These are phyloP conservation scores for Rosa multiflora DNA, from an alignment of 306 rosid genomes.

Conservation along the genomic window DNA sequence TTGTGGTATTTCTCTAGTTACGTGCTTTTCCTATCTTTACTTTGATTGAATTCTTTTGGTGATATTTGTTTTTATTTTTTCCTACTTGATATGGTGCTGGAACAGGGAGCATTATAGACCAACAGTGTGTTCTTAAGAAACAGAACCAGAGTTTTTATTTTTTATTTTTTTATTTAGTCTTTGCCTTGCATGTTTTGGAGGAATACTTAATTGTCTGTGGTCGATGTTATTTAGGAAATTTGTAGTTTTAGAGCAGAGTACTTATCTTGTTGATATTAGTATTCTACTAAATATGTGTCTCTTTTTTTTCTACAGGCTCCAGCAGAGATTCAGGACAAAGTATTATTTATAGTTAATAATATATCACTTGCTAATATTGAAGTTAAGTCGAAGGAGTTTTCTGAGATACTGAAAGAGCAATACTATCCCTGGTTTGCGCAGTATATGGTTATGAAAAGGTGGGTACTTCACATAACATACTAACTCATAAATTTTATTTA, in stretches of 20 bases:
- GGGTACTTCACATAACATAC: neutral
- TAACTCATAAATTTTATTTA: too few species aligned
- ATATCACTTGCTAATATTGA: conserved; percentile 72
- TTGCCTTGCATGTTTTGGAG: neutral
- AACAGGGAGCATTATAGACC: neutral
- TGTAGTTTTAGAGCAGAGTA: neutral
- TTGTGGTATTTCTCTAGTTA: neutral
- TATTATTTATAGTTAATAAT: conserved; percentile 89
- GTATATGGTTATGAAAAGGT: conserved; percentile 99
- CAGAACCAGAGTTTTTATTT: neutral
- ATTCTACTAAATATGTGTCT: conserved; percentile 14
- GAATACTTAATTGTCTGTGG: neutral
- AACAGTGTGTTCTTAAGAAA: neutral
- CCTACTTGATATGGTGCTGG: neutral
- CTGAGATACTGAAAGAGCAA: conserved; percentile 77
- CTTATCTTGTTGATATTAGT: neutral
- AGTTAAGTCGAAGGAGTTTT: conserved; percentile 70
- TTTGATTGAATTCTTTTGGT: neutral
- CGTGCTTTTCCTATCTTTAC: neutral
- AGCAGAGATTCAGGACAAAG: conserved; percentile 92
- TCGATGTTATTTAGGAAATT: neutral
- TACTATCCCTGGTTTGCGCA: conserved; percentile 97
- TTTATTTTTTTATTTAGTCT: neutral
- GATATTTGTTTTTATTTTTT: neutral
- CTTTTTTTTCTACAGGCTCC: conserved; percentile 64